Percentiles rank a stretch among this genome's conserved stretches.
These are phyloP conservation scores for Polygonum maritimum DNA, from an alignment of 148 eudicot species.

Conservation along the genomic window DNA sequence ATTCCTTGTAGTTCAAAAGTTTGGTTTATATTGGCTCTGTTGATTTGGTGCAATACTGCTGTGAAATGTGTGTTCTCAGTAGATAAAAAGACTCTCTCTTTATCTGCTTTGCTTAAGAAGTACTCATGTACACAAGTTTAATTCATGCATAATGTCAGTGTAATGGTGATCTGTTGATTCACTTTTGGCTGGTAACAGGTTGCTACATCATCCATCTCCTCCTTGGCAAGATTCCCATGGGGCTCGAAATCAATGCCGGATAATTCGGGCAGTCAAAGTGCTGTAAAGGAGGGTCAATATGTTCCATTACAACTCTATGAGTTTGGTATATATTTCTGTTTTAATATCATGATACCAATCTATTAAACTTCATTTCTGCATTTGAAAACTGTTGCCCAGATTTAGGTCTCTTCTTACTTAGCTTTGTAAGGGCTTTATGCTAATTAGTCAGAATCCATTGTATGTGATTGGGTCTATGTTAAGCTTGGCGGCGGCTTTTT, in stretches of 20 bases:
- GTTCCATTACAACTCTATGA: conserved; percentile 37
- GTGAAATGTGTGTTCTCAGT: background rate
- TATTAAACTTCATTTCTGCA: background rate
- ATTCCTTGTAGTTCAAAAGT: background rate
- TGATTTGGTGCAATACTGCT: background rate
- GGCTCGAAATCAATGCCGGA: conserved; percentile 36
- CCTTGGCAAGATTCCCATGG: conserved; percentile 44
- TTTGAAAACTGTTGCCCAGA: background rate
- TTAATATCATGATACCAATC: background rate
- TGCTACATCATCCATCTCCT: conserved; percentile 38
- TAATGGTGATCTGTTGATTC: background rate
- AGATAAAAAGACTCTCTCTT: background rate
- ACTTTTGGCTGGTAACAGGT: conserved; percentile 22
- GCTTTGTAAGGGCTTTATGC: background rate
- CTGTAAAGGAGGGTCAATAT: conserved; percentile 21
- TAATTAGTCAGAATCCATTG: background rate
- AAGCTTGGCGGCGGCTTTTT: background rate
- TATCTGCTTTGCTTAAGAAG: background rate
- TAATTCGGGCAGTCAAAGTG: conserved; percentile 8
- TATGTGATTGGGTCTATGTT: background rate
- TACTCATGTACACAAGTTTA: background rate
- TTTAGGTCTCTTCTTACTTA: background rate
- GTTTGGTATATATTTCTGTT: conserved; percentile 28
- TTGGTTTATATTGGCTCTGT: background rate
- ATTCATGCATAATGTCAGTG: background rate